phyloP scores from a whole-genome alignment of 2,329 filamentous ascomycete genomes.

The Drechslerella dactyloides region DNA sequence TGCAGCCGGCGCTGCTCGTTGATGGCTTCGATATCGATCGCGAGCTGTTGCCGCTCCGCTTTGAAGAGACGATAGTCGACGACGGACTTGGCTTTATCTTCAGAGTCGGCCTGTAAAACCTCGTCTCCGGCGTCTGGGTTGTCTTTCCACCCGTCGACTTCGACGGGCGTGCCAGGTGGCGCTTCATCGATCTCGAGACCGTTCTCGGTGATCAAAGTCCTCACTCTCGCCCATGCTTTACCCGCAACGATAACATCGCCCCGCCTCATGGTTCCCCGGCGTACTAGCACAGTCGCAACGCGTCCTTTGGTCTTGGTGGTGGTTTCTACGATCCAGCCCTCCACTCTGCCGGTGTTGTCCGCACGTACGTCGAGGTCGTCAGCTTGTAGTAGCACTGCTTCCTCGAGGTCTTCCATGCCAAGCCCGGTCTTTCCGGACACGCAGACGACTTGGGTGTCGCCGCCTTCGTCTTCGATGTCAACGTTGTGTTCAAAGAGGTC shows the following conservation, averaged over 20 bases:
- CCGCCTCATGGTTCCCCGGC: conserved; percentile 79
- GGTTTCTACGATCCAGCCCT: conserved; percentile 93
- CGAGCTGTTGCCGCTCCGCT: conserved; percentile 70
- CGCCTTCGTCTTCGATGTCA: conserved; percentile 92
- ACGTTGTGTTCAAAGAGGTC: conserved; percentile 84
- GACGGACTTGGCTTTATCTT: conserved; percentile 76
- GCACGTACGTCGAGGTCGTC: conserved; percentile 91
- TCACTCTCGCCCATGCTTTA: conserved; percentile 84
- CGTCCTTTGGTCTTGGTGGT: conserved; percentile 79
- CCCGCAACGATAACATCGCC: conserved; percentile 89
- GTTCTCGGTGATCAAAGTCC: conserved; percentile 81
- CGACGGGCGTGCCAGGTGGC: conserved; percentile 84
- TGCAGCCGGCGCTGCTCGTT: conserved; percentile 71
- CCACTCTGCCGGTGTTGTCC: conserved; percentile 75
- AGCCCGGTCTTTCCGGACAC: conserved; percentile 93
- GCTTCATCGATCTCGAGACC: conserved; percentile 75
- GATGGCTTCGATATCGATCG: conserved; percentile 76
- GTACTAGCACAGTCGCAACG: conserved; percentile 85
- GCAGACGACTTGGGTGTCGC: conserved; percentile 87
- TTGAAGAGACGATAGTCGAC: conserved; percentile 77
- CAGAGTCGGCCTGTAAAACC: conserved; percentile 75
- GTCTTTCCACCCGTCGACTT: conserved; percentile 93
- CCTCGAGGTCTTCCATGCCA: conserved; percentile 90
- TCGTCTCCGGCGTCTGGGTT: conserved; percentile 85
- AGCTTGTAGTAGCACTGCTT: conserved; percentile 82